Percentiles rank a stretch among this genome's conserved stretches.
Evolutionary conservation across 768 basidiomycete species (phyloP).

Genomic region (Cystobasidiopsis lactophilus): DNA sequence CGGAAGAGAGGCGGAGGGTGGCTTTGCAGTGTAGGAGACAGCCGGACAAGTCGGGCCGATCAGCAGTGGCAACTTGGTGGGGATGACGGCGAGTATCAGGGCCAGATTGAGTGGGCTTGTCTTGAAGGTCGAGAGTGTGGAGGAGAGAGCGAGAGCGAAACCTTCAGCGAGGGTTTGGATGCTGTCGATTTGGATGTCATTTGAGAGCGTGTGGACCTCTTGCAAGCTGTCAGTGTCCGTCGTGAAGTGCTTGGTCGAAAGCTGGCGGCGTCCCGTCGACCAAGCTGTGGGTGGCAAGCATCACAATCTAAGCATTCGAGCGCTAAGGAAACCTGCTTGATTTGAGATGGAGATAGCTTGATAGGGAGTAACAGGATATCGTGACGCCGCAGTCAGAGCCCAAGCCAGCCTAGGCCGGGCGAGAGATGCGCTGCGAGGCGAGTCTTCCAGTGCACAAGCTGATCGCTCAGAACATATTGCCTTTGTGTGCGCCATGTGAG

Average conservation of each 20-base stretch:
- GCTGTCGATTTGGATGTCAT: constrained; percentile 85
- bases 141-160: constrained; percentile 43
- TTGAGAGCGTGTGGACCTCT: constrained; percentile 88
- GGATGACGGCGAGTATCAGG: constrained; percentile 38
- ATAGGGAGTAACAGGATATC: too few species aligned
- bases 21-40: constrained; percentile 69
- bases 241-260: constrained; percentile 73
- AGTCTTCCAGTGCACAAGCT: too few species aligned
- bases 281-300: constrained; percentile 82
- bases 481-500: too few species aligned
- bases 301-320: too few species aligned
- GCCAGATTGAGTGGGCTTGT: constrained; percentile 37
- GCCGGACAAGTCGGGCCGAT: constrained; percentile 71
- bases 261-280: constrained; percentile 63
- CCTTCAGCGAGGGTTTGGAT: constrained; percentile 57
- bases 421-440: too few species aligned
- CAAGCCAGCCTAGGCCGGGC: too few species aligned
- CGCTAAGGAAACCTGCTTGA: too few species aligned
- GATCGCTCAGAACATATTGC: too few species aligned
- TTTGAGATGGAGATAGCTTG: too few species aligned
- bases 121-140: constrained; percentile 69
- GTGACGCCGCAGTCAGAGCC: too few species aligned
- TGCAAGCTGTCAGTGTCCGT: constrained; percentile 48
- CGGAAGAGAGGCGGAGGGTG: constrained; percentile 41
- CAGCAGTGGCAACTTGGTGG: constrained; percentile 43